Evolutionary conservation across 768 basidiomycete species (phyloP), one percentile per base, ranked within the genome.

Genomic region (Xanthoconium stramineum): DNA sequence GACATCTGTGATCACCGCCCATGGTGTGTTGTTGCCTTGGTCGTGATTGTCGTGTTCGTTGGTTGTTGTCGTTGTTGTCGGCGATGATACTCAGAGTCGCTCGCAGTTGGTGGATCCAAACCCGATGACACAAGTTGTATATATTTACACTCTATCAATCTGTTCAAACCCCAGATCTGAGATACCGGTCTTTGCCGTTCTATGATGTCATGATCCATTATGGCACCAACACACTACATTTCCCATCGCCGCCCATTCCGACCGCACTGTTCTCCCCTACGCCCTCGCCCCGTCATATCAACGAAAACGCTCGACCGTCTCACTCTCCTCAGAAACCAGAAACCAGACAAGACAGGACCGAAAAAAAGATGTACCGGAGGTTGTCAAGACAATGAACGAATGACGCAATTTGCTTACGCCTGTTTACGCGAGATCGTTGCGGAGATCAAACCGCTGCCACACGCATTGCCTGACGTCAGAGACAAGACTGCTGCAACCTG

Each of bases 1-100:
- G 85, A 69, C 91, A 93, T 71, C 87, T 88, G 80, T 90, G 88
- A 74, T 90, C 88, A 37, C 88, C 88, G 57, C 80, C 89, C 88
- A 90, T 90, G 30, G 53, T 63, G 28, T 43, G 33, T 50, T 7
- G 6, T 55, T 0, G 40, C 48, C 19, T 37, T 46, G 17, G 50
- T 47, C 12, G 54, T 52, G 15, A 32, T 49, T 14, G 61, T 42
- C 5, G 53, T 55, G 35, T 48, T 17, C 52, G 7, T 30, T 33
- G 3, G 50, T 19, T 7, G 51, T 37, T 3, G 49, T 30, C 7
- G 36, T 56, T 3, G 53, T 65, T 43, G 65, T 58, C 17, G 53
- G 33, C 54, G 52, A 36, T 57, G 61, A 55, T 53, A 53, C 13
- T 61, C 46, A 62, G 61, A 39, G 29, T 58, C 55, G 66, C 49